phyloP scores from a whole-genome alignment of 225 moss, liverwort and hornwort species.

The Polytrichum commune region DNA sequence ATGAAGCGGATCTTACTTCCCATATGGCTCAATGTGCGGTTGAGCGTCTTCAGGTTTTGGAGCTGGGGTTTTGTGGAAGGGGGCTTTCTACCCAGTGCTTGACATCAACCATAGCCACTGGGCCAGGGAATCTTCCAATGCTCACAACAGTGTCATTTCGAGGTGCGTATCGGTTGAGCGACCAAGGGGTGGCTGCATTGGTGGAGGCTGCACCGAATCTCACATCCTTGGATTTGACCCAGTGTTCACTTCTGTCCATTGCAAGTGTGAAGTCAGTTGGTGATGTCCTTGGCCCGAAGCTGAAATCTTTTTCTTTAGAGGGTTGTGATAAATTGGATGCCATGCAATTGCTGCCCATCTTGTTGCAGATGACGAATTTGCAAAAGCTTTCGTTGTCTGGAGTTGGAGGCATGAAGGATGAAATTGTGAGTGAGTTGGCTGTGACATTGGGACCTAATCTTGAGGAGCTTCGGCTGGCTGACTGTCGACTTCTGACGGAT shows the following conservation, averaged over 20 bases:
- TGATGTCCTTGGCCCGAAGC: slow-evolving; percentile 20
- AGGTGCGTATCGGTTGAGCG: slow-evolving; percentile 52
- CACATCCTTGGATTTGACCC: slow-evolving; percentile 25
- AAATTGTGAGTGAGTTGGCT: slow-evolving; percentile 36
- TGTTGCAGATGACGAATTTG: slow-evolving; percentile 38
- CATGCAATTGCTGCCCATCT: slow-evolving; percentile 27
- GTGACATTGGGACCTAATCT: slow-evolving; percentile 28
- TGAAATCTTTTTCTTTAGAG: slow-evolving; percentile 32
- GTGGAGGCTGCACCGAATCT: slow-evolving; percentile 24
- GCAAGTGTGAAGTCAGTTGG: slow-evolving; percentile 31
- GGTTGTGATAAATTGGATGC: slow-evolving; percentile 38
- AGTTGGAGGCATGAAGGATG: slow-evolving; percentile 37
- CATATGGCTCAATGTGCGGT: slow-evolving; percentile 13
- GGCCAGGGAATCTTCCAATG: slow-evolving; percentile 15
- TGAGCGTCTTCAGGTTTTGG: slow-evolving; percentile 34
- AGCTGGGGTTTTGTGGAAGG: slow-evolving; percentile 54
- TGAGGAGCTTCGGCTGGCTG: slow-evolving; percentile 35
- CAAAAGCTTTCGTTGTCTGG: slow-evolving; percentile 38
- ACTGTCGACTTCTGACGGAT: slow-evolving; percentile 41
- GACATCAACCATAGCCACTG: slow-evolving; percentile 16
- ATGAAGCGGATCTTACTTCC: slow-evolving; percentile 32
- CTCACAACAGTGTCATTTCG: slow-evolving; percentile 30
- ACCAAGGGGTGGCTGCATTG: slow-evolving; percentile 33
- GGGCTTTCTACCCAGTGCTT: slow-evolving; percentile 37
- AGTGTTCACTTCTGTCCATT: slow-evolving; percentile 38